Conservation (phyloP, 129 eudicot genomes). For the Daucus carota region DNA sequence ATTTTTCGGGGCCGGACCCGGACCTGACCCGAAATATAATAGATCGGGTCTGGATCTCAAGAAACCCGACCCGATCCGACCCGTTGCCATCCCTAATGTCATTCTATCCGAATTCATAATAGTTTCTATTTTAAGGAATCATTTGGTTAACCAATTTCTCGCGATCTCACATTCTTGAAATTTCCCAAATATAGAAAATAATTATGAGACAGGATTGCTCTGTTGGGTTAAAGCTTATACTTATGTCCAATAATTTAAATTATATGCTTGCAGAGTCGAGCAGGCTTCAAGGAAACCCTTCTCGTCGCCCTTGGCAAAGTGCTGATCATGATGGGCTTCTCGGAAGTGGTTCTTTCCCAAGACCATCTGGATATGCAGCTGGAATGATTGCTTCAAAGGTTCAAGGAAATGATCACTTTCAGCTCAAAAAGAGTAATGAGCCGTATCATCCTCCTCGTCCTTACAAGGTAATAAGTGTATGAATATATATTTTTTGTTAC, state of each 20-base stretch:
- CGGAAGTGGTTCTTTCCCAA: conserved; percentile 97
- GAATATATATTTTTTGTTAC: not conserved
- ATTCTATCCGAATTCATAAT: not conserved
- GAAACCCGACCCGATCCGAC: no score
- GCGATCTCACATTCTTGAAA: not conserved
- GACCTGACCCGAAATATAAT: no score
- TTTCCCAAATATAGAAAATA: not conserved
- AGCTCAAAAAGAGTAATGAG: conserved; percentile 65
- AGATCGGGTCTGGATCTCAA: no score
- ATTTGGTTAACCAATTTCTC: not conserved
- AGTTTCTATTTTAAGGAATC: not conserved
- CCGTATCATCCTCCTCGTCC: conserved; percentile 99
- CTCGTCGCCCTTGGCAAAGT: conserved; percentile 72
- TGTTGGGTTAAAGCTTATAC: not conserved
- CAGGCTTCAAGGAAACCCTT: conserved; percentile 54
- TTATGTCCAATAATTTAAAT: not conserved
- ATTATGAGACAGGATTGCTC: not conserved
- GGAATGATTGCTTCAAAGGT: conserved; percentile 62
- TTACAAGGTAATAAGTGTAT: conserved; percentile 46
- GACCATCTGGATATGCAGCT: conserved; percentile 71
- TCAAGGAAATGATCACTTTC: conserved; percentile 50
- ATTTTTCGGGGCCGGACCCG: no score
- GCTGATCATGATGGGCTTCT: conserved; percentile 98
- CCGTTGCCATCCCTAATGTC: no score
- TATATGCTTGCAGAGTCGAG: conserved; percentile 49